A percentile compares a stretch with the other conserved stretches of the same genome.
Evolutionary conservation across 2,329 filamentous ascomycete genomes (phyloP).

Genomic region (Rhynchosporium secalis): DNA sequence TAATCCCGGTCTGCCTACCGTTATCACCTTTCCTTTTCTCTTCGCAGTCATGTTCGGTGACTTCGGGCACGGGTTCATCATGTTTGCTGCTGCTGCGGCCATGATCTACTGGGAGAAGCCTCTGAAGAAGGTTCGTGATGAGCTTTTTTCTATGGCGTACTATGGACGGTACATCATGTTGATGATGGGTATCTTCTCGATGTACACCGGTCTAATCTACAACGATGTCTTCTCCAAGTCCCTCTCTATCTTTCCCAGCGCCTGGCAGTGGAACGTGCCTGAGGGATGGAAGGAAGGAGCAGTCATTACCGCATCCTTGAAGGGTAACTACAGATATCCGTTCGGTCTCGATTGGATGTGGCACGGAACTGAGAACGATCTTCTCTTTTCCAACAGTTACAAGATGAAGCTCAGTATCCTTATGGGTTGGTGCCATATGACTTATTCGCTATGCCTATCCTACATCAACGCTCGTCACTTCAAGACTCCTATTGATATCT

Average conservation of each 20-base stretch:
- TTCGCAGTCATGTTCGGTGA: slow-evolving; percentile 99
- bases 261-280: slow-evolving; percentile 73
- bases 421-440: slow-evolving; percentile 98
- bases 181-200: slow-evolving; percentile 95
- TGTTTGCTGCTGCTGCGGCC: slow-evolving; percentile 77
- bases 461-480: slow-evolving; percentile 94
- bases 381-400: slow-evolving; percentile 96
- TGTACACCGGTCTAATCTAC: slow-evolving; percentile 96
- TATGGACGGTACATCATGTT: slow-evolving; percentile 98
- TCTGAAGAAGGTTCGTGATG: slow-evolving; percentile 87
- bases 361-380: slow-evolving; percentile 93
- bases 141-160: slow-evolving; percentile 97
- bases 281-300: slow-evolving; percentile 64
- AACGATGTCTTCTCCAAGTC: slow-evolving; percentile 97
- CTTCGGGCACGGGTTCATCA: slow-evolving; percentile 88
- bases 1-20: slow-evolving; percentile 91
- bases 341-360: slow-evolving; percentile 96
- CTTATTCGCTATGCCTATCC: slow-evolving; percentile 90
- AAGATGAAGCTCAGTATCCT: slow-evolving; percentile 99
- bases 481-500: slow-evolving; percentile 92
- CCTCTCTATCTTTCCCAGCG: slow-evolving; percentile 82
- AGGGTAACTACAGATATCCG: slow-evolving; percentile 78
- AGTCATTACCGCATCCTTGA: slow-evolving; percentile 66
- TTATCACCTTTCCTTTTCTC: slow-evolving; percentile 98
- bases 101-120: slow-evolving; percentile 98